Conservation (phyloP, 1,284 basidiomycete species). For the Trametes polyzona region DNA sequence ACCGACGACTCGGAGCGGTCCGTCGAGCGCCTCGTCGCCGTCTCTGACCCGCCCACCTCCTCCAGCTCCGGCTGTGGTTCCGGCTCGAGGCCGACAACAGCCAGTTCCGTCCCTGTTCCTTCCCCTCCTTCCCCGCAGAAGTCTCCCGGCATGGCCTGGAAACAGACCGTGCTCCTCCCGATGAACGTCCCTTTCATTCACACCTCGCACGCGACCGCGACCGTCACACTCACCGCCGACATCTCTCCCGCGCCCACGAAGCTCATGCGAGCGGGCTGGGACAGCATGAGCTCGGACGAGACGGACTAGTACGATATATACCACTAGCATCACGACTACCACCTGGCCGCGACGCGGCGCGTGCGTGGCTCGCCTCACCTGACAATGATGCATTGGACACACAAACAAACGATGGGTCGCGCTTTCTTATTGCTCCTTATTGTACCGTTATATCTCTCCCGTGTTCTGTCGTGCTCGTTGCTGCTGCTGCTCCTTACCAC, state of each 20-base stretch:
- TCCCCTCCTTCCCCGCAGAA: constrained; percentile 21
- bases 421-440: constrained; percentile 35
- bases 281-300: constrained; percentile 50
- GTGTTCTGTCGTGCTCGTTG: constrained; percentile 12
- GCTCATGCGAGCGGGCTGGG: constrained; percentile 63
- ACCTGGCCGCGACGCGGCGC: too few species aligned
- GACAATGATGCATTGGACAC: constrained; percentile 27
- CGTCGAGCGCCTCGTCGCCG: constrained; percentile 34
- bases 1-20: constrained; percentile 34
- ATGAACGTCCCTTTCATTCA: constrained; percentile 38
- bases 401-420: constrained; percentile 18
- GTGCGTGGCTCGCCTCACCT: constrained; percentile 6
- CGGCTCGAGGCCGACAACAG: constrained; percentile 18
- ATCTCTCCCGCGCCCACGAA: constrained; percentile 49
- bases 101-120: constrained; percentile 16
- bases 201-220: constrained; percentile 36
- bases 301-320: constrained; percentile 24
- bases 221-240: constrained; percentile 42
- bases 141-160: constrained; percentile 44
- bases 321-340: background rate
- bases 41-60: constrained; percentile 15
- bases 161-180: constrained; percentile 41
- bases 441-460: constrained; percentile 24
- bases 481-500: constrained; percentile 10
- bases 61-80: constrained; percentile 17